Percentiles rank a stretch among this genome's conserved stretches.
Evolutionary conservation across 768 basidiomycete species (phyloP).

Genomic region (Leucogyrophana mollusca): DNA sequence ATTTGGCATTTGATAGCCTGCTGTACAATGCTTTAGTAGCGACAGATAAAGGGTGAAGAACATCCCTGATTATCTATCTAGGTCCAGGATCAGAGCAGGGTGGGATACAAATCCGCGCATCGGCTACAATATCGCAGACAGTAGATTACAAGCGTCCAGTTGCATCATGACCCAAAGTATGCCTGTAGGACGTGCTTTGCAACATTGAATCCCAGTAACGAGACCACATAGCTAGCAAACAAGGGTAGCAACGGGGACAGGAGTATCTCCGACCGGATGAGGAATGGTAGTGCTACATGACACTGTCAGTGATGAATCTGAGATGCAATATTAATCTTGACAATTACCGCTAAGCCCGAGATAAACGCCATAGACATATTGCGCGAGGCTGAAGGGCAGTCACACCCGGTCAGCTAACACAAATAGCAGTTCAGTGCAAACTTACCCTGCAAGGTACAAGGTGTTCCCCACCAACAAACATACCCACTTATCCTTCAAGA

Average conservation of each 20-base stretch:
- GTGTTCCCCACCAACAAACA: slow-evolving; percentile 93
- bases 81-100: background rate
- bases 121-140: background rate
- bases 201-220: slow-evolving; percentile 89
- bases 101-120: background rate
- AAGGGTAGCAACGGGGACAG: slow-evolving; percentile 89
- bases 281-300: slow-evolving; percentile 86
- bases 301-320: slow-evolving; percentile 12
- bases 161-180: slow-evolving; percentile 64
- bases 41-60: too few species aligned
- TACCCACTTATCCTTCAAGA: slow-evolving; percentile 88
- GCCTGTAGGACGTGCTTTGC: slow-evolving; percentile 74
- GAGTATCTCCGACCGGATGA: slow-evolving; percentile 85
- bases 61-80: background rate
- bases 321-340: background rate
- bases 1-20: too few species aligned
- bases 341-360: slow-evolving; percentile 75
- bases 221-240: slow-evolving; percentile 82
- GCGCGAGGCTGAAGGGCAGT: slow-evolving; percentile 77
- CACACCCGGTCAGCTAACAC: too few species aligned
- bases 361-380: slow-evolving; percentile 91
- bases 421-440: slow-evolving; percentile 13
- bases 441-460: slow-evolving; percentile 68
- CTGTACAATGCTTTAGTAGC: too few species aligned
- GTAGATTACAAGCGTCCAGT: background rate